Evolutionary conservation across 441 rosid genomes (phyloP).

Genomic region (Gossypium davidsonii): DNA sequence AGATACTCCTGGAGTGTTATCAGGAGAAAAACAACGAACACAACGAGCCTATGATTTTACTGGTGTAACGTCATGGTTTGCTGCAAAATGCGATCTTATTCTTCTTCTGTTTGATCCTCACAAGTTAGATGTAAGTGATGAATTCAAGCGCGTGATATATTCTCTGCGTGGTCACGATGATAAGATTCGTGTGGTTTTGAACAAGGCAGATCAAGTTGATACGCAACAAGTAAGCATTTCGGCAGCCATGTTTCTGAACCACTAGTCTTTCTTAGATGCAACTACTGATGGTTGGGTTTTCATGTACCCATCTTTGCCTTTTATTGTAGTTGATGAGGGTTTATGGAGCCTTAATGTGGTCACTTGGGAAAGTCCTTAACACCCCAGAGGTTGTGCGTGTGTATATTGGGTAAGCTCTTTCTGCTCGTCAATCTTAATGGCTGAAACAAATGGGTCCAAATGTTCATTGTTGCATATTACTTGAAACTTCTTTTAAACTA

Average conservation of each 20-base stretch:
- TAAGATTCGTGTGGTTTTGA: conserved; percentile 92
- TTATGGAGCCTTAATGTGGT: conserved; percentile 97
- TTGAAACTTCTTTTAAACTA: background rate
- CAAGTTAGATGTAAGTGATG: conserved; percentile 91
- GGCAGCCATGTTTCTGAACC: background rate
- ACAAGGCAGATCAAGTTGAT: conserved; percentile 91
- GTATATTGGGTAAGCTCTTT: conserved; percentile 72
- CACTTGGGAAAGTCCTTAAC: conserved; percentile 91
- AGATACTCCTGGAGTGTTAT: conserved; percentile 92
- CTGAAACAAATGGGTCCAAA: background rate
- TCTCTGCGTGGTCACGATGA: conserved; percentile 94
- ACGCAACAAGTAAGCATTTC: conserved; percentile 67
- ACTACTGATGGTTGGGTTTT: background rate
- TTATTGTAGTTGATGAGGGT: conserved; percentile 85
- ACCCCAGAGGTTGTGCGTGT: conserved; percentile 94
- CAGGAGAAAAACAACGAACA: conserved; percentile 89
- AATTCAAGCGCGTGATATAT: conserved; percentile 91
- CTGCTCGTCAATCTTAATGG: background rate
- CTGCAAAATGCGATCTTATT: conserved; percentile 93
- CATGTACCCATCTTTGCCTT: background rate
- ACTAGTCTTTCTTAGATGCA: conserved; percentile 6
- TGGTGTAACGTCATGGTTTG: conserved; percentile 96
- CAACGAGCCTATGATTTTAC: conserved; percentile 86
- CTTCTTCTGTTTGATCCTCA: conserved; percentile 93
- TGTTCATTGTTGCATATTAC: background rate